Percentiles rank a stretch among this genome's conserved stretches.
phyloP scores from a whole-genome alignment of 495 filamentous ascomycete species.

The Physcia stellaris region DNA sequence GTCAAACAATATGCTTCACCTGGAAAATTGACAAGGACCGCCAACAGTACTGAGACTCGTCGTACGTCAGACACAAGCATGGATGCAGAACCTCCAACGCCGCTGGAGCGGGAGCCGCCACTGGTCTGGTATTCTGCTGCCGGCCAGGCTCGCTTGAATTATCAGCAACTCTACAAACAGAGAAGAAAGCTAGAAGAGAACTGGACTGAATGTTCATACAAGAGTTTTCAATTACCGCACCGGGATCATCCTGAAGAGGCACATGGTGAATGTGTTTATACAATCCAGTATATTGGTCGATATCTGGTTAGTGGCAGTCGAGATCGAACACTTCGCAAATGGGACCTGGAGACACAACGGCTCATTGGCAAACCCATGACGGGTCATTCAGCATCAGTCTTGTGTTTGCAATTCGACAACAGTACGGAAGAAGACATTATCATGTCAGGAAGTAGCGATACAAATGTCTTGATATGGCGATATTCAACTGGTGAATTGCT shows the following conservation, averaged over 20 bases:
- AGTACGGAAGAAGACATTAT: slow-evolving; percentile 79
- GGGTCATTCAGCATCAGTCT: slow-evolving; percentile 74
- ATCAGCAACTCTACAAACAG: slow-evolving; percentile 83
- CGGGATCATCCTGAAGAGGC: slow-evolving; percentile 68
- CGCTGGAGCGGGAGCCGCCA: neutral
- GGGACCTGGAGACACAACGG: slow-evolving; percentile 73
- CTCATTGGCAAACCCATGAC: slow-evolving; percentile 54
- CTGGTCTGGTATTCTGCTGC: slow-evolving; percentile 7
- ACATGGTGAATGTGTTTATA: slow-evolving; percentile 89
- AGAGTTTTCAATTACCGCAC: slow-evolving; percentile 82
- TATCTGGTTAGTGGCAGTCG: slow-evolving; percentile 90
- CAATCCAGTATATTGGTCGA: slow-evolving; percentile 71
- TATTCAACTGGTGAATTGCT: slow-evolving; percentile 81
- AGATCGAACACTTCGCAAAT: slow-evolving; percentile 77
- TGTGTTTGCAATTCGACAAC: slow-evolving; percentile 96
- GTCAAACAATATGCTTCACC: neutral
- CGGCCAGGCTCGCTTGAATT: slow-evolving; percentile 41
- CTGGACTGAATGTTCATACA: slow-evolving; percentile 70
- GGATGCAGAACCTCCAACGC: neutral
- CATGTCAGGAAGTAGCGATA: slow-evolving; percentile 86
- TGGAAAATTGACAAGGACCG: neutral
- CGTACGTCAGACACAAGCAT: slow-evolving; percentile 1
- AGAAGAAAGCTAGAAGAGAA: slow-evolving; percentile 75
- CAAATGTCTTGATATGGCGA: slow-evolving; percentile 75
- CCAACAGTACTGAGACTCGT: neutral